Base-by-base conservation (phyloP, 1,284 basidiomycete species). In the Grifola frondosa region DNA sequence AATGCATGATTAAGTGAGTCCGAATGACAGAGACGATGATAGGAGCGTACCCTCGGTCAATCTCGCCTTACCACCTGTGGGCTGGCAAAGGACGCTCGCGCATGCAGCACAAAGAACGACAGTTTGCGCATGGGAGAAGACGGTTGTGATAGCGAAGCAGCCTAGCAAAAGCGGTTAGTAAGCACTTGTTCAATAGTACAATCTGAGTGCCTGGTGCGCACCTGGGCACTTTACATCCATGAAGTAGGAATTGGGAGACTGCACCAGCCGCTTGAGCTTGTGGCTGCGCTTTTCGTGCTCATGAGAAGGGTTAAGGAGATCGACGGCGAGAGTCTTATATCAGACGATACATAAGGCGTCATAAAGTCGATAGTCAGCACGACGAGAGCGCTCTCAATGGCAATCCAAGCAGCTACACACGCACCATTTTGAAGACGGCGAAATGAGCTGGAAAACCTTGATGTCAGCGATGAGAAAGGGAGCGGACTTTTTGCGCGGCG, bases 151-250 rank as follows among this genome's bases (percentile, higher is more conserved):
- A 62, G 88, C 83, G 68, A 96, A 94, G 80, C 92, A 96, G 53
- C 91, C 91, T 89, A 41, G 5, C n/a, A 35, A 15, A 8, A 35
- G 15, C 25, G 25, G 42, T 25, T 34, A 39, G 19, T 25, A 41
- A 34, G 47, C 42, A 24, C 15, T 17, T 6, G 24, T 37, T 13
- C 19, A 17, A 13, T 11, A 31, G 3, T n/a, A 10, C n/a, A 8
- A 13, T 3, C 15, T 17, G 6, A 8, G 6, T 25, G 30, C 15
- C 23, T 1, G n/a, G 9, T n/a, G 71, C 80, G 53, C 48, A 89
- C 93, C 91, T 64, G 96, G 89, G 78, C 96, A 99, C 77, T 99
- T 99, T 64, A 99, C 95, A 69, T 99, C 97, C 97, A 99, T 99
- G 78, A 98, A 99, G 78, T 95, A 98, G 34, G 94, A 97, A 77